phyloP scores from a whole-genome alignment of 2,329 filamentous ascomycete species.

The Xylariaceae sp. region DNA sequence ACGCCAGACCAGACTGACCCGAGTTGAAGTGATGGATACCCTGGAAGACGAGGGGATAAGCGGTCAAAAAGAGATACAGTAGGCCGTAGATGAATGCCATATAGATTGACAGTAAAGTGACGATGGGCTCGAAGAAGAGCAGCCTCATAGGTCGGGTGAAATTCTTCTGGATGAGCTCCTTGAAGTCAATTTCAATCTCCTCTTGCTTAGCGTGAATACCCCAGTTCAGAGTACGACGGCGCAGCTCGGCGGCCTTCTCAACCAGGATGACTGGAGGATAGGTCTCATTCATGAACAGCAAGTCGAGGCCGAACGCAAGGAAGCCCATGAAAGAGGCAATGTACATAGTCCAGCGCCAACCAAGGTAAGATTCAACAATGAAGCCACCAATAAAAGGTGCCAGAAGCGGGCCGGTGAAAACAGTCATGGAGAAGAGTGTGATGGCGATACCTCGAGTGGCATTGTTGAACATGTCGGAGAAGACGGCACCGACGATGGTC shows the following conservation, averaged over 20 bases:
- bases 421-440: conserved; percentile 64
- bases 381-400: conserved; percentile 75
- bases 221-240: conserved; percentile 71
- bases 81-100: conserved; percentile 76
- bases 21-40: conserved; percentile 72
- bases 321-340: conserved; percentile 68
- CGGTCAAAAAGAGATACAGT: conserved; percentile 85
- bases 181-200: conserved; percentile 71
- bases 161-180: conserved; percentile 70
- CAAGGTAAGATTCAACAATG: conserved; percentile 66
- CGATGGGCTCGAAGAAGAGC: conserved; percentile 73
- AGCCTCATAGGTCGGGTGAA: conserved; percentile 70
- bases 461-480: conserved; percentile 75
- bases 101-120: conserved; percentile 71
- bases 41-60: conserved; percentile 82
- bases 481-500: conserved; percentile 73
- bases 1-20: conserved; percentile 78
- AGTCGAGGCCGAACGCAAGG: conserved; percentile 62
- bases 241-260: conserved; percentile 65
- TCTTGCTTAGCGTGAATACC: conserved; percentile 75
- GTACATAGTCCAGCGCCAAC: conserved; percentile 79
- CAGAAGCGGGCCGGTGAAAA: conserved; percentile 71
- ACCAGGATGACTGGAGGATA: conserved; percentile 73
- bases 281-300: conserved; percentile 71
- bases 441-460: conserved; percentile 64